Percentiles rank a stretch among this genome's conserved stretches.
Evolutionary conservation across 2,329 filamentous ascomycete genomes (phyloP).

Genomic region (Zymoseptoria pseudotritici): DNA sequence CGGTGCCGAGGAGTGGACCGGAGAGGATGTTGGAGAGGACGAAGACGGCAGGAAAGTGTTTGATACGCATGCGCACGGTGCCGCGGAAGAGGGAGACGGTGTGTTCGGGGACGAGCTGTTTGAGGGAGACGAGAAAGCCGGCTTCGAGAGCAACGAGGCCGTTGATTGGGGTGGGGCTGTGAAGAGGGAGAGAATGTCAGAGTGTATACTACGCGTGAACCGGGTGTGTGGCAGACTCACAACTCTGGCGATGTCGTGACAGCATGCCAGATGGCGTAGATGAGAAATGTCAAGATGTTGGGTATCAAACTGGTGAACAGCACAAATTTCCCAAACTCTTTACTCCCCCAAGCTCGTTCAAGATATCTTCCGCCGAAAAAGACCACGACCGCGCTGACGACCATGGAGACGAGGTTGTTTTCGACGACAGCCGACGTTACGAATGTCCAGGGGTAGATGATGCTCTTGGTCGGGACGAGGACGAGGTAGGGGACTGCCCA

Average conservation of each 20-base stretch:
- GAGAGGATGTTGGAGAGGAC: conserved; percentile 63
- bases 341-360: conserved; percentile 89
- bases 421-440: conserved; percentile 81
- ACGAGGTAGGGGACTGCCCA: conserved; percentile 67
- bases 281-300: conserved; percentile 65
- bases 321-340: conserved; percentile 86
- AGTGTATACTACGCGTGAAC: background rate
- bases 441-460: conserved; percentile 91
- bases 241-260: conserved; percentile 62
- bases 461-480: conserved; percentile 72
- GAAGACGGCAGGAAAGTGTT: conserved; percentile 70
- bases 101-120: conserved; percentile 93
- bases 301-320: conserved; percentile 69
- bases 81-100: conserved; percentile 91
- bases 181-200: background rate
- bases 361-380: conserved; percentile 93
- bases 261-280: conserved; percentile 67
- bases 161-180: conserved; percentile 67
- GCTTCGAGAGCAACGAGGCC: conserved; percentile 87
- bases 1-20: conserved; percentile 57
- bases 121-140: conserved; percentile 91
- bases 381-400: conserved; percentile 67
- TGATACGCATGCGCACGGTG: conserved; percentile 79
- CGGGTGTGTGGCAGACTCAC: conserved; percentile 41
- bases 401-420: conserved; percentile 81